Evolutionary conservation across 768 basidiomycete species (phyloP), one percentile per base, ranked within the genome.

Genomic region (Mrakia frigida): DNA sequence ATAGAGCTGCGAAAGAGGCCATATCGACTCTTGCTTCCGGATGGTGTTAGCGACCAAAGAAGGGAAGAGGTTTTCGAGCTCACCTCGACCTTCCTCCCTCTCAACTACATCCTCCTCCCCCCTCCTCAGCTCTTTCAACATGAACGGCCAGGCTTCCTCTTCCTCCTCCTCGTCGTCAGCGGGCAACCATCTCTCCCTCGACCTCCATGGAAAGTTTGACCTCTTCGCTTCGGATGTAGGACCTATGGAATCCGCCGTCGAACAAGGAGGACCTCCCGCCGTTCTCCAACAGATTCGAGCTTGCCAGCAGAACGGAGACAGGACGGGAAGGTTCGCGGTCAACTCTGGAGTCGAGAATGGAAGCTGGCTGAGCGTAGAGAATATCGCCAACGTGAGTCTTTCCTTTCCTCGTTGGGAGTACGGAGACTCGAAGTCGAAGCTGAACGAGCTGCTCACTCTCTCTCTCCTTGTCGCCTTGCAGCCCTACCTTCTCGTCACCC

Each of bases 1-100:
- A 76, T 6, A 78, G 67, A 23, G 60, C 65, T 46, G 76, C 76
- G 69, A 79, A 79, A 3, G 78, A 77, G 3, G 78, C 63, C 71
- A 76, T 76, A 2, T 39, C 18, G 7, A 7, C 16, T 41, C 13
- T 43, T 35, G 63, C 33, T 16, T n/a, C n/a, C 23, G 25, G 39
- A 37, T 65, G 31, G 63, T 35, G 33, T 35, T 68, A 3, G 65
- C 35, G 25, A 21, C 35, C 37, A 41, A 68, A 35, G 37, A 39
- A 18, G 11, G 23, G 25, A 25, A 5, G 35, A 43, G n/a, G 37
- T 7, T 68, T 68, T 68, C 65, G 65, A 68, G 65, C 65, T 67
- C 65, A 68, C 65, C 65, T 41, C 25, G 39, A 11, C 9, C 56
- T 56, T 13, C 56, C 56, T 56, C n/a, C 56, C 56, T 56, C 56